Conservation (phyloP, 257 asterid species). For the Handroanthus guayacan region DNA sequence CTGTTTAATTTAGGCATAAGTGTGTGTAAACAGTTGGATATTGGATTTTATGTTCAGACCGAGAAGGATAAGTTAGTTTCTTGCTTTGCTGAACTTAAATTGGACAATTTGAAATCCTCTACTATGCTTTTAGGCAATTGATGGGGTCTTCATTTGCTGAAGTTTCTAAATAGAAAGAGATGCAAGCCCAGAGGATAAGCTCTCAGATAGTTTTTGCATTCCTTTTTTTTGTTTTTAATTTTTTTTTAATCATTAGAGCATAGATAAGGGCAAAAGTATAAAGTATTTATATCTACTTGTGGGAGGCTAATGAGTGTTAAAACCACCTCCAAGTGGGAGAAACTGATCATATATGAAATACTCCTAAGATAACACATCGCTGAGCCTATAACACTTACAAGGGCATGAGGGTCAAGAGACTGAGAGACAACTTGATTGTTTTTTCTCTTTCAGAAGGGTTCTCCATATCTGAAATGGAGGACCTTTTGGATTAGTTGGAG, state of each 20-base stretch:
- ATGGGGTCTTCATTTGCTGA: slow-evolving; percentile 5
- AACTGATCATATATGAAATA: background rate
- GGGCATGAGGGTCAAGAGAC: background rate
- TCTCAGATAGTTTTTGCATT: background rate
- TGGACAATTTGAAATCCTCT: background rate
- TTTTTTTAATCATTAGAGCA: background rate
- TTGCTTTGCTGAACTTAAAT: slow-evolving; percentile 5
- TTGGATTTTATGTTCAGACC: no score
- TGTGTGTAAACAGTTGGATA: slow-evolving; percentile 7
- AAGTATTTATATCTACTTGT: background rate
- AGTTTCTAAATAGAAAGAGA: background rate
- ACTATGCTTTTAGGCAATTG: background rate
- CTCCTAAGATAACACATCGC: background rate
- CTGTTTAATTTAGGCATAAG: slow-evolving; percentile 1
- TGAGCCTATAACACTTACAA: background rate
- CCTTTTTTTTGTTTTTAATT: background rate
- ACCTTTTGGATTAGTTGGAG: background rate
- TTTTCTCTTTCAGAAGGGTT: background rate
- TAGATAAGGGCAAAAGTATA: background rate
- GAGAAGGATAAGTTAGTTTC: background rate
- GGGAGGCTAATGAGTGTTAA: background rate
- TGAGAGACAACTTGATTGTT: background rate
- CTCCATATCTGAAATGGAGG: background rate
- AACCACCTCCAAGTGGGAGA: background rate
- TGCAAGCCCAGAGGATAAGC: background rate